These are phyloP conservation scores for Helicocarpus griseus DNA, from an alignment of 2,329 filamentous ascomycete genomes.

Conservation along the genomic window DNA sequence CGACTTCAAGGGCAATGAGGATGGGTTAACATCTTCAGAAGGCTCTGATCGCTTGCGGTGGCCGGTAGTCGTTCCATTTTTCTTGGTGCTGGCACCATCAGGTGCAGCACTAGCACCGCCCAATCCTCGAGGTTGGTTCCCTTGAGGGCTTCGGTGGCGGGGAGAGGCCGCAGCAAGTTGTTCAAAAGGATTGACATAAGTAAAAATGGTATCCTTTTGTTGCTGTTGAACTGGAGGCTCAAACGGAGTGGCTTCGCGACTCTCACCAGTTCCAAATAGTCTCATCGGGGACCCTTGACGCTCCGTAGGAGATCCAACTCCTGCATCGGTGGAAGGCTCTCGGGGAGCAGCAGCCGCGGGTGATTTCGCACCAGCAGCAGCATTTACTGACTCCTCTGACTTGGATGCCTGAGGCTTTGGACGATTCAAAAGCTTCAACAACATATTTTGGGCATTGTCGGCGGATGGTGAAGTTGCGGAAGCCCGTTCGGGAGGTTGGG, in stretches of 20 bases:
- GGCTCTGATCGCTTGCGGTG: slow-evolving; percentile 1
- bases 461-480: slow-evolving; percentile 30
- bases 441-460: slow-evolving; percentile 70
- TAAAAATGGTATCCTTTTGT: slow-evolving; percentile 47
- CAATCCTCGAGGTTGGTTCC: slow-evolving; percentile 25
- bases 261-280: slow-evolving; percentile 21
- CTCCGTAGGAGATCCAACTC: neutral
- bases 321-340: slow-evolving; percentile 7
- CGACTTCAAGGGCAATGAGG: neutral
- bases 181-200: slow-evolving; percentile 64
- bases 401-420: slow-evolving; percentile 40
- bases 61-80: slow-evolving; percentile 3
- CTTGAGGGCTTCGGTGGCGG: slow-evolving; percentile 47
- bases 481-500: slow-evolving; percentile 13
- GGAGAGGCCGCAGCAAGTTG: slow-evolving; percentile 58
- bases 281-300: slow-evolving; percentile 21
- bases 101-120: slow-evolving; percentile 29
- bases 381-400: slow-evolving; percentile 14
- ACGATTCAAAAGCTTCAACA: slow-evolving; percentile 76
- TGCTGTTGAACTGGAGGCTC: slow-evolving; percentile 28
- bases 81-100: slow-evolving; percentile 13
- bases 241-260: slow-evolving; percentile 24
- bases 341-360: slow-evolving; percentile 16
- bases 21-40: neutral
- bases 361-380: slow-evolving; percentile 22